Conservation (phyloP, 345 rosid species). For the Gossypium anomalum region DNA sequence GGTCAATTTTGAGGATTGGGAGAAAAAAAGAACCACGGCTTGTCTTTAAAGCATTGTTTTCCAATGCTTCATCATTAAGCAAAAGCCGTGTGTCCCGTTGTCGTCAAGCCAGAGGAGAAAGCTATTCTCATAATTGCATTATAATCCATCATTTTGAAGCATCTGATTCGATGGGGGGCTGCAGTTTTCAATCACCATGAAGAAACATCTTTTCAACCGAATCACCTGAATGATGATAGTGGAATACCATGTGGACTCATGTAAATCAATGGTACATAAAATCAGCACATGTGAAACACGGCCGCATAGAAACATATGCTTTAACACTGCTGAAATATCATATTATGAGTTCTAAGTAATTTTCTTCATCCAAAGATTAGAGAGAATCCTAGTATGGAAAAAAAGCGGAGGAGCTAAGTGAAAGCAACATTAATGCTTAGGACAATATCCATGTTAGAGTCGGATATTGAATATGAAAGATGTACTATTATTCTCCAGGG, state of each 20-base stretch:
- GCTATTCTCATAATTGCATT: not conserved
- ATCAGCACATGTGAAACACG: not conserved
- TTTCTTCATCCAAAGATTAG: too few relatives aligned
- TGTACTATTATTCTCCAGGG: not conserved
- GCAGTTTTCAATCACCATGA: not conserved
- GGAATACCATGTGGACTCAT: not conserved
- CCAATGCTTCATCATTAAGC: conserved; percentile 15
- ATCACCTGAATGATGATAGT: not conserved
- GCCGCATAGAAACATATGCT: not conserved
- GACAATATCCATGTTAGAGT: not conserved
- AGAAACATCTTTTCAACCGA: not conserved
- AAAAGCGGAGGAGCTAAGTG: too few relatives aligned
- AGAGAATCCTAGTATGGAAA: too few relatives aligned
- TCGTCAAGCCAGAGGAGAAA: not conserved
- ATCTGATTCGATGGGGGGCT: conserved; percentile 2
- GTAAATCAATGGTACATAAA: not conserved
- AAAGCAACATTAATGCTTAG: not conserved
- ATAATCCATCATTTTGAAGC: not conserved
- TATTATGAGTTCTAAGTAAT: too few relatives aligned
- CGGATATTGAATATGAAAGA: not conserved
- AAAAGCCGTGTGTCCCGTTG: not conserved
- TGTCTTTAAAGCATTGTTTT: not conserved
- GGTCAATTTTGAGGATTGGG: conserved; percentile 9
- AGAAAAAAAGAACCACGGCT: not conserved
- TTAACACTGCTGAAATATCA: too few relatives aligned